Evolutionary conservation across 805 yeast genomes (phyloP).

Genomic region (Danielia reshetovae): DNA sequence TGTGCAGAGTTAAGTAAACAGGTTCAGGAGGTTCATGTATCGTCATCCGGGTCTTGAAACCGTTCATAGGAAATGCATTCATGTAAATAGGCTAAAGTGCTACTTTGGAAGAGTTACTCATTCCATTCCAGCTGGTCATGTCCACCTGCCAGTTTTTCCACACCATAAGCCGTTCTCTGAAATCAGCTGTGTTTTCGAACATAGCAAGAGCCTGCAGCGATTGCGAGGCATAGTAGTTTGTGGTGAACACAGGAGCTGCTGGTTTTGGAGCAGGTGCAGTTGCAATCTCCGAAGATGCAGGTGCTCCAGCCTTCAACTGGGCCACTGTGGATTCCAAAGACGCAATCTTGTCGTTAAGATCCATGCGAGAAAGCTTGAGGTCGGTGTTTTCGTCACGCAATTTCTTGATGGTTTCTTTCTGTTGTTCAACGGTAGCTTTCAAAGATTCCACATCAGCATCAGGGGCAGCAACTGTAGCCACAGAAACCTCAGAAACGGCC

Average conservation of each 20-base stretch:
- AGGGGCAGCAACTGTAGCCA: too few relatives aligned
- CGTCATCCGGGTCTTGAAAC: constrained; percentile 2
- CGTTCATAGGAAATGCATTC: not conserved
- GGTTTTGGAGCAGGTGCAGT: constrained; percentile 12
- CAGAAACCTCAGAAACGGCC: not conserved
- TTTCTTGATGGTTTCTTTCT: constrained; percentile 31
- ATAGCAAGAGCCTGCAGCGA: constrained; percentile 20
- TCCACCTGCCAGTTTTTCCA: constrained; percentile 89
- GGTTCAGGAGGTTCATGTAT: constrained; percentile 6
- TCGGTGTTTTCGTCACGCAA: constrained; percentile 41
- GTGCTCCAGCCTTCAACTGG: constrained; percentile 7
- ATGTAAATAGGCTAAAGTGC: constrained; percentile 16
- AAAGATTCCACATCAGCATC: too few relatives aligned
- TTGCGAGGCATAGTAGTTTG: constrained; percentile 27
- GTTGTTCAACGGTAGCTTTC: constrained; percentile 25
- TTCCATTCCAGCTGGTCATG: constrained; percentile 76
- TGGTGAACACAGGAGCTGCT: constrained; percentile 27
- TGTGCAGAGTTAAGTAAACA: constrained; percentile 65
- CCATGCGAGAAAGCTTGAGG: constrained; percentile 36
- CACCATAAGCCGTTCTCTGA: constrained; percentile 54
- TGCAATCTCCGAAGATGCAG: constrained; percentile 1
- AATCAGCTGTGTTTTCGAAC: constrained; percentile 39
- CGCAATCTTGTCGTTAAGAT: constrained; percentile 29
- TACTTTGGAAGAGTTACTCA: constrained; percentile 45
- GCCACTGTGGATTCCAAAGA: constrained; percentile 25